Evolutionary conservation across 495 filamentous ascomycete genomes (phyloP).

Genomic region (Podospora bellae-mahoneyi): DNA sequence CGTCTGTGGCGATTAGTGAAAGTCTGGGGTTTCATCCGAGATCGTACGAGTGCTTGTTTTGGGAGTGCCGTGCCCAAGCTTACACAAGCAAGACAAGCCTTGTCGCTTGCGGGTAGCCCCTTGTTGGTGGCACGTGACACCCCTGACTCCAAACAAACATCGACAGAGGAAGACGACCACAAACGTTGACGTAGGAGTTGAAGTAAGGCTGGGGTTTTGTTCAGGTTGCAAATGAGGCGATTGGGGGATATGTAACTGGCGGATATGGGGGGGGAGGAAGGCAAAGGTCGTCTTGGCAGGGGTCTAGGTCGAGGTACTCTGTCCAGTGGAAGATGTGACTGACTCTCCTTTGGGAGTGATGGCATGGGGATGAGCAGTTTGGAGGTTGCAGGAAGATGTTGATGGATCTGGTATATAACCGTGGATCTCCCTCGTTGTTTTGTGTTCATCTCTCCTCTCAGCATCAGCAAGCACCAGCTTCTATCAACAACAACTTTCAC

Average conservation of each 20-base stretch:
- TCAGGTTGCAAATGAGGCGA: neutral
- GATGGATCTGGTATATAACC: conserved; percentile 7
- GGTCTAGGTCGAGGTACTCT: neutral
- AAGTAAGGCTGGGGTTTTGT: neutral
- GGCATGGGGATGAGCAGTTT: neutral
- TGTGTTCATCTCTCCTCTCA: neutral
- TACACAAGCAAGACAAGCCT: conserved; percentile 8
- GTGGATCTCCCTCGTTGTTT: neutral
- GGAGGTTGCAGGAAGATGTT: neutral
- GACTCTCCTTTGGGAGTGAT: conserved; percentile 2
- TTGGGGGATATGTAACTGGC: neutral
- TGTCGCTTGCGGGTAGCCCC: neutral
- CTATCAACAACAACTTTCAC: neutral
- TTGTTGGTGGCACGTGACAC: conserved; percentile 26
- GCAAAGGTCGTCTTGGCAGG: neutral
- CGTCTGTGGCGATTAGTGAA: conserved; percentile 14
- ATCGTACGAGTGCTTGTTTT: conserved; percentile 26
- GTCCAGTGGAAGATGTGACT: neutral
- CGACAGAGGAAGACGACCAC: neutral
- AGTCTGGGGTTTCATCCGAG: conserved; percentile 11
- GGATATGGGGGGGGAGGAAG: neutral
- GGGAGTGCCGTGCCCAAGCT: neutral
- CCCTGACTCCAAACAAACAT: conserved; percentile 25
- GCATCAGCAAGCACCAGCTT: conserved; percentile 14
- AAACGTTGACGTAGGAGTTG: neutral